Conservation (phyloP, 139 green algal genomes). For the Cymbomonas tetramitiformis region DNA sequence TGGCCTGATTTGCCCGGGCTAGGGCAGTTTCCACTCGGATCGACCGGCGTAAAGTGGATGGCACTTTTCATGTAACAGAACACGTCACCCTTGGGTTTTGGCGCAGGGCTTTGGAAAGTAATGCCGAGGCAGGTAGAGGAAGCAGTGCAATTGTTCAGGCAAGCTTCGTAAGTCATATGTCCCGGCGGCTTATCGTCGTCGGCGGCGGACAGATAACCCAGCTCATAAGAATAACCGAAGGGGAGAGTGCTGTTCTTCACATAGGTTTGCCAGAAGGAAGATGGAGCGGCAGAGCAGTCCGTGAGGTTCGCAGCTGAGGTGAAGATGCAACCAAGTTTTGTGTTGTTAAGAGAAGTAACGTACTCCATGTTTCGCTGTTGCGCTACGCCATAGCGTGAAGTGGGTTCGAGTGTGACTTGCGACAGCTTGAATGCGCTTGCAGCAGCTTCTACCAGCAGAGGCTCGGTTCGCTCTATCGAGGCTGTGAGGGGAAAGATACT, state of each 20-base stretch:
- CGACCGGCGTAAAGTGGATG: background rate
- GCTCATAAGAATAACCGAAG: too few relatives aligned
- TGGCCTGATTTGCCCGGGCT: background rate
- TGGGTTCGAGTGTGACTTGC: too few relatives aligned
- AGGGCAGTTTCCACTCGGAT: background rate
- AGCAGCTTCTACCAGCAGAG: too few relatives aligned
- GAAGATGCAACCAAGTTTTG: background rate
- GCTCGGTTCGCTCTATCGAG: too few relatives aligned
- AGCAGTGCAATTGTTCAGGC: background rate
- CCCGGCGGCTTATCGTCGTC: background rate
- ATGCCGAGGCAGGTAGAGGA: background rate
- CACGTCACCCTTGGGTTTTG: background rate
- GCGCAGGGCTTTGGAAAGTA: background rate
- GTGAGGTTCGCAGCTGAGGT: background rate
- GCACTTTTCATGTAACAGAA: background rate
- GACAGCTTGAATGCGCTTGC: too few relatives aligned
- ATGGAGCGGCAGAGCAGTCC: background rate
- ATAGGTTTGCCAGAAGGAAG: background rate
- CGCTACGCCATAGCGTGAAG: too few relatives aligned
- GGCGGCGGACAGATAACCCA: background rate
- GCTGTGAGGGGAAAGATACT: too few relatives aligned
- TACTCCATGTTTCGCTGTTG: background rate
- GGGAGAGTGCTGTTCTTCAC: background rate
- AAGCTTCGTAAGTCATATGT: background rate
- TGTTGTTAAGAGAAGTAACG: background rate